Conservation (phyloP, 2,329 filamentous ascomycete species). For the Ascochyta fabae region DNA sequence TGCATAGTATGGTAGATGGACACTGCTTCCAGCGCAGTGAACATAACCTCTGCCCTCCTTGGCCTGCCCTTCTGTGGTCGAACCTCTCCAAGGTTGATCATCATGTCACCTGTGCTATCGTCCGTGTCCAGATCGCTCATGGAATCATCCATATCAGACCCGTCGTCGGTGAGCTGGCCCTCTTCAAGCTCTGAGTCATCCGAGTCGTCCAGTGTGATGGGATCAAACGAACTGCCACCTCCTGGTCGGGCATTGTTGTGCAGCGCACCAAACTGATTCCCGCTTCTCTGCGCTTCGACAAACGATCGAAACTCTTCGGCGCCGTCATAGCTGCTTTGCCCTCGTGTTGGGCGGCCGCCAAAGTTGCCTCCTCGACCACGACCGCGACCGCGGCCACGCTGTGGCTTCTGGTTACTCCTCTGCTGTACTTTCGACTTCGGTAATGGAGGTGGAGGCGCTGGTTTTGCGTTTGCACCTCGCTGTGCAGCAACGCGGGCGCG, state of each 20-base stretch:
- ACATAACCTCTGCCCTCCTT: constrained; percentile 27
- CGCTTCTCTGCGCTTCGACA: constrained; percentile 12
- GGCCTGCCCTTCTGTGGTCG: constrained; percentile 5
- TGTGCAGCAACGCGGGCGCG: constrained; percentile 32
- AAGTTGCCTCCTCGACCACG: constrained; percentile 23
- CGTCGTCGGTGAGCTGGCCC: constrained; percentile 22
- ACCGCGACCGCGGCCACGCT: constrained; percentile 17
- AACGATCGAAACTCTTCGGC: constrained; percentile 15
- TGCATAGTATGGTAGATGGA: constrained; percentile 24
- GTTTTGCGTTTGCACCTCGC: constrained; percentile 9
- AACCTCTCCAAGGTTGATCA: constrained; percentile 31
- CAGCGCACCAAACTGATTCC: constrained; percentile 23
- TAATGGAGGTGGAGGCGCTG: constrained; percentile 3
- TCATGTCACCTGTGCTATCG: constrained; percentile 25
- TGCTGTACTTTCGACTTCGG: constrained; percentile 17
- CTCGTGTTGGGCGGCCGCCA: constrained; percentile 12
- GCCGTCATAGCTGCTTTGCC: constrained; percentile 7
- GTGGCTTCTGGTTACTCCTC: constrained; percentile 19
- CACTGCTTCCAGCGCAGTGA: constrained; percentile 25
- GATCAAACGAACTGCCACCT: constrained; percentile 19
- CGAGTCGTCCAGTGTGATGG: constrained; percentile 17
- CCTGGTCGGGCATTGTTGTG: constrained; percentile 15
- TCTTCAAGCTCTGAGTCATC: constrained; percentile 22
- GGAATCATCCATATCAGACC: constrained; percentile 10
- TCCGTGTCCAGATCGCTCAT: constrained; percentile 22